Evolutionary conservation across 306 rosid genomes (phyloP).

Genomic region (Senna tora): DNA sequence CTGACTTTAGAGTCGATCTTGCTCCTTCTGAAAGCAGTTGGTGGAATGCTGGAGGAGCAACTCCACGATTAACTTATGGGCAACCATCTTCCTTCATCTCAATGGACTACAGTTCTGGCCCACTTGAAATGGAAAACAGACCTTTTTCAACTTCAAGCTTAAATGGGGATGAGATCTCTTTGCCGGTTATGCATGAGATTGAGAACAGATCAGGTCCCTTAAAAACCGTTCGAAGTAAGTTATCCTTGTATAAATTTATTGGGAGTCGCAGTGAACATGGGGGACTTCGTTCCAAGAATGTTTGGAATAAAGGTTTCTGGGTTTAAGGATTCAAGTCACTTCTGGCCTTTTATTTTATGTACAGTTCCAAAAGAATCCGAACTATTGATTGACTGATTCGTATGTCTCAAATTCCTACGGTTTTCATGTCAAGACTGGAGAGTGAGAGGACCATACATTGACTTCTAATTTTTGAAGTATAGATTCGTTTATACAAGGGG

Average conservation of each 20-base stretch:
- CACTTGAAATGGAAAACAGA: constrained; percentile 87
- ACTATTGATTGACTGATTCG: constrained; percentile 57
- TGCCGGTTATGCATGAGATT: constrained; percentile 85
- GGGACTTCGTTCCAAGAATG: constrained; percentile 59
- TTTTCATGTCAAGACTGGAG: constrained; percentile 47
- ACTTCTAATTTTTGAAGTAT: constrained; percentile 80
- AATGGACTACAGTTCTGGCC: constrained; percentile 96
- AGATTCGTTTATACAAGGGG: constrained; percentile 81
- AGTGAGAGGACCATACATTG: constrained; percentile 52
- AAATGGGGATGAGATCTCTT: constrained; percentile 68
- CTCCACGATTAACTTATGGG: constrained; percentile 80
- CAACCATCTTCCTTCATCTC: constrained; percentile 87
- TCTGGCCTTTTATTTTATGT: constrained; percentile 58
- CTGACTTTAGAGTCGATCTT: constrained; percentile 77
- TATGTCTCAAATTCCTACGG: constrained; percentile 6
- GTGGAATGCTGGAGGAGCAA: constrained; percentile 88
- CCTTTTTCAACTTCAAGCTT: constrained; percentile 83
- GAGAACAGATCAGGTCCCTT: constrained; percentile 90
- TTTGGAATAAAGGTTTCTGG: constrained; percentile 57
- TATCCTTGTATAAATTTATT: constrained; percentile 62
- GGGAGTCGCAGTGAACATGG: constrained; percentile 81
- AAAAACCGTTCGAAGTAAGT: constrained; percentile 80
- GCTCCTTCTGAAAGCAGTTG: constrained; percentile 91
- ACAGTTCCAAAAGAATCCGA: constrained; percentile 69
- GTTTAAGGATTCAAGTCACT: constrained; percentile 47